Conservation (phyloP, 805 yeast genomes). For the Kurtzmaniella cleridarum region DNA sequence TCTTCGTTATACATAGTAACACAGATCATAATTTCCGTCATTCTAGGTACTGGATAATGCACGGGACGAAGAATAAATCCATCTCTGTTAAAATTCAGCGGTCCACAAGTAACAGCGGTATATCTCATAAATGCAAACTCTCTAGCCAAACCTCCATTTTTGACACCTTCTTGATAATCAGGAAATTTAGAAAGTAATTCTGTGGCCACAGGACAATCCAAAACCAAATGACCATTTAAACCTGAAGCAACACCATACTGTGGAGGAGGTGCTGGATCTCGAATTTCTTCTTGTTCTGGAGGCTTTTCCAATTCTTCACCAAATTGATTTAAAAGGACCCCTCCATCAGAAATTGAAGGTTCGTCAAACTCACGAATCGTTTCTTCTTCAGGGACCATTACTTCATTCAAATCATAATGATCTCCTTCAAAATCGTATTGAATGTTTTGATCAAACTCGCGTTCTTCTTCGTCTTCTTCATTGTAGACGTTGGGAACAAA, state of each 20-base stretch:
- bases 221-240: constrained; percentile 40
- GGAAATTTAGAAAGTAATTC: constrained; percentile 38
- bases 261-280: constrained; percentile 26
- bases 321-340: constrained; percentile 21
- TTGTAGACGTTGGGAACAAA: constrained; percentile 40
- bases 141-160: constrained; percentile 39
- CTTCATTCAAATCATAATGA: constrained; percentile 34
- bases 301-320: constrained; percentile 25
- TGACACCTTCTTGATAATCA: constrained; percentile 26
- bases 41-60: constrained; percentile 47
- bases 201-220: constrained; percentile 43
- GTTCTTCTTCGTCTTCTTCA: constrained; percentile 34
- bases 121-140: constrained; percentile 60
- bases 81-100: constrained; percentile 52
- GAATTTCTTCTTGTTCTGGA: constrained; percentile 27
- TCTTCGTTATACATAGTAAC: constrained; percentile 67
- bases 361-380: not conserved
- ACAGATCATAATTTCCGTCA: constrained; percentile 57
- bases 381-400: constrained; percentile 4
- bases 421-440: constrained; percentile 38
- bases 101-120: constrained; percentile 65
- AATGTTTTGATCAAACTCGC: constrained; percentile 33
- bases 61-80: constrained; percentile 54
- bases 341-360: constrained; percentile 9
- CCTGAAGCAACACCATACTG: constrained; percentile 31